Percentiles rank a stretch among this genome's conserved stretches.
phyloP scores from a whole-genome alignment of 192 early-diverging fungal genomes.

The Neocallimastix lanati region DNA sequence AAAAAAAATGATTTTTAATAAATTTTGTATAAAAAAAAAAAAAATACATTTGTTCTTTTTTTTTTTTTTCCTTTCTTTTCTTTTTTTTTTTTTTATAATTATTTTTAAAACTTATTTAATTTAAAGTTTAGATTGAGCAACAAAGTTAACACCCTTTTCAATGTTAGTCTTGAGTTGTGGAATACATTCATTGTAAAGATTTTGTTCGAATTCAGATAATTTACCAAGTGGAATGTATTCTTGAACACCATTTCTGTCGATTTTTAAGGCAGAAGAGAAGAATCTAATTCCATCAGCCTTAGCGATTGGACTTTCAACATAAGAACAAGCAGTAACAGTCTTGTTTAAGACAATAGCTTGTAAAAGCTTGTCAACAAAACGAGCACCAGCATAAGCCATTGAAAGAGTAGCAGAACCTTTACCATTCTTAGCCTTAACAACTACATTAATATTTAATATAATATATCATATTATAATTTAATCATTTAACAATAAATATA shows the following conservation, averaged over 20 bases:
- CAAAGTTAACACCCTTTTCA: constrained; percentile 15
- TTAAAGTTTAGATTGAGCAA: not conserved
- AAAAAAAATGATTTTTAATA: too few relatives aligned
- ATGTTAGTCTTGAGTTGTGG: constrained; percentile 41
- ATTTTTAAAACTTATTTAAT: too few relatives aligned
- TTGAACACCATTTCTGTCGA: constrained; percentile 29
- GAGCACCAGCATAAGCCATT: constrained; percentile 42
- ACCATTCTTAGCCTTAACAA: constrained; percentile 49
- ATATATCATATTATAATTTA: too few relatives aligned
- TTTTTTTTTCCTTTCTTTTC: too few relatives aligned
- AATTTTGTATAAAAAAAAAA: too few relatives aligned
- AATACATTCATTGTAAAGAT: constrained; percentile 28
- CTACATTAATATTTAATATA: too few relatives aligned
- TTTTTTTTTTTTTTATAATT: too few relatives aligned
- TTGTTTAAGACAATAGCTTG: constrained; percentile 27
- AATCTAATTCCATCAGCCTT: constrained; percentile 31
- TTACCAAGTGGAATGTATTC: constrained; percentile 30
- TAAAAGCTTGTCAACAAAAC: constrained; percentile 32
- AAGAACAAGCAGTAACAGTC: constrained; percentile 36
- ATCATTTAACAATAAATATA: too few relatives aligned
- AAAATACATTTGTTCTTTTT: too few relatives aligned
- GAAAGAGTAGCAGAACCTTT: constrained; percentile 39
- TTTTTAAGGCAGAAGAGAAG: constrained; percentile 40
- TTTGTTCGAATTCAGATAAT: constrained; percentile 28
- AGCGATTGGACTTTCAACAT: constrained; percentile 21